phyloP scores from a whole-genome alignment of 805 yeast genomes.

The Wickerhamiella sergipiensis region DNA sequence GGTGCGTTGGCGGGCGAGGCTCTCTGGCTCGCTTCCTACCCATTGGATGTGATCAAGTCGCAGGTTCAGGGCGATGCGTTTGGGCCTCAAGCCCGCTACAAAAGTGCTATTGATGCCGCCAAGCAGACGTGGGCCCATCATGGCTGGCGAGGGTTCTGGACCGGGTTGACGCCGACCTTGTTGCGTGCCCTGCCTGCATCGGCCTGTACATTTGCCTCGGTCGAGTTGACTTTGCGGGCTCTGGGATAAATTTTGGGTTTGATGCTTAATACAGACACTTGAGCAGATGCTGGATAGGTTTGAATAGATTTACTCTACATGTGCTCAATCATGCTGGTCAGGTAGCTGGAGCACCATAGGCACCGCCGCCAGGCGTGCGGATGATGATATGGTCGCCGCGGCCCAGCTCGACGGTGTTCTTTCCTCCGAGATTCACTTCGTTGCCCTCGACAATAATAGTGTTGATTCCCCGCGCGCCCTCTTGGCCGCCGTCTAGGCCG shows the following conservation, averaged over 20 bases:
- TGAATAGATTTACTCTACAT: no score
- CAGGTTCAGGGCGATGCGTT: constrained; percentile 42
- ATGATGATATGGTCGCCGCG: constrained; percentile 57
- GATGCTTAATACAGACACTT: no score
- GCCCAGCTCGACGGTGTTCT: constrained; percentile 42
- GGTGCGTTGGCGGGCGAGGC: constrained; percentile 63
- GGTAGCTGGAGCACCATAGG: no score
- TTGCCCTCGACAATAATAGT: constrained; percentile 25
- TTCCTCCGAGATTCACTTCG: constrained; percentile 45
- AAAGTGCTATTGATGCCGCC: constrained; percentile 32
- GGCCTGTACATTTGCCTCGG: constrained; percentile 69
- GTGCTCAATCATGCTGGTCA: no score
- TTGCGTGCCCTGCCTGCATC: constrained; percentile 54
- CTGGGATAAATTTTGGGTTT: no score
- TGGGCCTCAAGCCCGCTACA: constrained; percentile 22
- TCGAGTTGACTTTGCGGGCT: constrained; percentile 47
- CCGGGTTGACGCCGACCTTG: constrained; percentile 44
- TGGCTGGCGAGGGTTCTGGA: constrained; percentile 40
- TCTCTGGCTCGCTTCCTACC: constrained; percentile 55
- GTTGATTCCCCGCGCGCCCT: constrained; percentile 62
- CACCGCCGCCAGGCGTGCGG: constrained; percentile 80
- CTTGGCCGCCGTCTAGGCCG: constrained; percentile 72
- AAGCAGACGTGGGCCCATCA: constrained; percentile 29
- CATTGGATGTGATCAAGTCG: constrained; percentile 53
- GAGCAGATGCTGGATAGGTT: no score